A percentile compares a stretch with the other conserved stretches of the same genome.
These are phyloP conservation scores for Kentomonas sorsogonicus DNA, from an alignment of 208 protist genomes.

Conservation along the genomic window DNA sequence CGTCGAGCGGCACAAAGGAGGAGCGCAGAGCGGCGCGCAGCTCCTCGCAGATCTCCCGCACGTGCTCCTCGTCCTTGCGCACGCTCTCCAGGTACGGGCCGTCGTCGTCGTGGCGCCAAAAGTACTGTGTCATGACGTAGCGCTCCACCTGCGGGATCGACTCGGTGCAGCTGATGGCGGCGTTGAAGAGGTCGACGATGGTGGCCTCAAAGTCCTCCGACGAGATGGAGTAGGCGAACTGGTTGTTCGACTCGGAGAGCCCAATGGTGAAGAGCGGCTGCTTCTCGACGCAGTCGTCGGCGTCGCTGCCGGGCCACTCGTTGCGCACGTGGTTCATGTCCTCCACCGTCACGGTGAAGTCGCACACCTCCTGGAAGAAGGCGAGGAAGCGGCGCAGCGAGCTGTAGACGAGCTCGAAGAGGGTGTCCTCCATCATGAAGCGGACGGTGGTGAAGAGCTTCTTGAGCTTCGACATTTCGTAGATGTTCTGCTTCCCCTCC, in stretches of 20 bases:
- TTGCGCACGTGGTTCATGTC: slow-evolving; percentile 89
- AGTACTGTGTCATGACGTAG: slow-evolving; percentile 93
- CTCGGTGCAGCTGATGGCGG: slow-evolving; percentile 84
- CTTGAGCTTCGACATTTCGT: slow-evolving; percentile 97
- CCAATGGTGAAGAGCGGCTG: slow-evolving; percentile 91
- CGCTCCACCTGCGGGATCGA: slow-evolving; percentile 90
- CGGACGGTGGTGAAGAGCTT: slow-evolving; percentile 96
- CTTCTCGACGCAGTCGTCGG: slow-evolving; percentile 90
- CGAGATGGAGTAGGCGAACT: slow-evolving; percentile 87
- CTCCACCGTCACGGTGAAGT: slow-evolving; percentile 82
- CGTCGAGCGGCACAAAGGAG: slow-evolving; percentile 79
- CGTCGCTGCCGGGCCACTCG: slow-evolving; percentile 89
- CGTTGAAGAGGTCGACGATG: slow-evolving; percentile 86
- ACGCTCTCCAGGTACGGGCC: slow-evolving; percentile 89
- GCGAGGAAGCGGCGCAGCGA: slow-evolving; percentile 80
- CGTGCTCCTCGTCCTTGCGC: slow-evolving; percentile 77
- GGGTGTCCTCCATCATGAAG: slow-evolving; percentile 97
- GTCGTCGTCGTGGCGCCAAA: slow-evolving; percentile 87
- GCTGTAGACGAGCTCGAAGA: slow-evolving; percentile 89
- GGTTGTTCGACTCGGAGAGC: slow-evolving; percentile 70
- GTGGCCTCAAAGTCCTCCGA: slow-evolving; percentile 80
- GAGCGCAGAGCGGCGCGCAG: slow-evolving; percentile 49
- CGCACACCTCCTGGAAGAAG: slow-evolving; percentile 90
- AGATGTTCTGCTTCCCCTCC: slow-evolving; percentile 93
- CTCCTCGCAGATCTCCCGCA: slow-evolving; percentile 62